Percentiles rank a stretch among this genome's conserved stretches.
phyloP scores from a whole-genome alignment of 352 stramenopile genomes.

The Phytophthora lateralis region DNA sequence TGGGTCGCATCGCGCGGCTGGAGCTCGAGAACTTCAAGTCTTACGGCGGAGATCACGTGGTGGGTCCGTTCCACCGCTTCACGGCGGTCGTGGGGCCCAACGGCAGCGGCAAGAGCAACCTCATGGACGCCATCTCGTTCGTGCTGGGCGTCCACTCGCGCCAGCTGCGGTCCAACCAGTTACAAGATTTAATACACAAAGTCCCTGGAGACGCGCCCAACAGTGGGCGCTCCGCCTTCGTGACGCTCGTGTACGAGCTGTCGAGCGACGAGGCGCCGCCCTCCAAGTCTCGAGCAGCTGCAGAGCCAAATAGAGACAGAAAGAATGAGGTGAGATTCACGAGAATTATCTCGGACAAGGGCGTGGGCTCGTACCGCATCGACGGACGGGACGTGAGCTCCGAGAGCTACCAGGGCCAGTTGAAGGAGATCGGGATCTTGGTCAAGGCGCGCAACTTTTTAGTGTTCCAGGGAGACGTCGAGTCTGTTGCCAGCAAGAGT shows the following conservation, averaged over 20 bases:
- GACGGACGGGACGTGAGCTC: slow-evolving; percentile 83
- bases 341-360: slow-evolving; percentile 92
- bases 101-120: slow-evolving; percentile 93
- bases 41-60: slow-evolving; percentile 93
- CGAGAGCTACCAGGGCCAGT: slow-evolving; percentile 93
- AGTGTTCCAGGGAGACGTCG: slow-evolving; percentile 99
- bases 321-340: slow-evolving; percentile 90
- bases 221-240: slow-evolving; percentile 69
- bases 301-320: neutral
- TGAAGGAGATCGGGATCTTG: slow-evolving; percentile 97
- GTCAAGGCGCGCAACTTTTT: slow-evolving; percentile 99
- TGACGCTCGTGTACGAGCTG: slow-evolving; percentile 95
- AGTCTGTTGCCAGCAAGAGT: slow-evolving; percentile 96
- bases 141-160: slow-evolving; percentile 97
- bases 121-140: slow-evolving; percentile 98
- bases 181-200: slow-evolving; percentile 97
- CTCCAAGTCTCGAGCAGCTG: slow-evolving; percentile 29
- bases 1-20: slow-evolving; percentile 92
- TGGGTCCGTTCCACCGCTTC: slow-evolving; percentile 98
- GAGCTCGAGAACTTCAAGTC: slow-evolving; percentile 99
- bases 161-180: slow-evolving; percentile 95
- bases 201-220: slow-evolving; percentile 38
- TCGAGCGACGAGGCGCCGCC: slow-evolving; percentile 61
- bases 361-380: slow-evolving; percentile 85
- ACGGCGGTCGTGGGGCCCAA: slow-evolving; percentile 98